These are phyloP conservation scores for Camelina neglecta DNA, from an alignment of 345 rosid species.

Conservation along the genomic window DNA sequence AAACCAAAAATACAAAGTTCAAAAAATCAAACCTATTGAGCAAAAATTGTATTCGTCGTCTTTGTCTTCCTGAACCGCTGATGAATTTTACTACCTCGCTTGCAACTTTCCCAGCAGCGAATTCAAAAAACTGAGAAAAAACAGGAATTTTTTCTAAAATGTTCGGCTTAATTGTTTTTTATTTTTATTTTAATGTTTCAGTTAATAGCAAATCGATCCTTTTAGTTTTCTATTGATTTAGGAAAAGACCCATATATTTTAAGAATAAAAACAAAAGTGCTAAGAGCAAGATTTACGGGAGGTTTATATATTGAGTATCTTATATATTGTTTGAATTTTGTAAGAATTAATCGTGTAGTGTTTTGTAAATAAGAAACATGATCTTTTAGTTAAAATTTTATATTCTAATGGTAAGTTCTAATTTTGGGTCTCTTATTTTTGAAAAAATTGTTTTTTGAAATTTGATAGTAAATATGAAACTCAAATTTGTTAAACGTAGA, in stretches of 20 bases:
- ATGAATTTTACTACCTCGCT: neutral
- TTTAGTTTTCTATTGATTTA: slow-evolving; percentile 4
- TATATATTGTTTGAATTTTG: too few relatives aligned
- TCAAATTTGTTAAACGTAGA: too few relatives aligned
- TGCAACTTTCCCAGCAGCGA: neutral
- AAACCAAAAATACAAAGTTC: neutral
- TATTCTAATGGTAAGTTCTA: too few relatives aligned
- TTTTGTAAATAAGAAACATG: too few relatives aligned
- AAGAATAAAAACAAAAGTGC: neutral
- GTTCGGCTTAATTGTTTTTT: neutral
- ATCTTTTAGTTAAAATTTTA: too few relatives aligned
- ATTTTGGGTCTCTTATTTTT: too few relatives aligned
- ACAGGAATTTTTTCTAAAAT: neutral
- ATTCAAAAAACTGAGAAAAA: neutral
- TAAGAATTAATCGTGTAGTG: too few relatives aligned
- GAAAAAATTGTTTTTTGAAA: too few relatives aligned
- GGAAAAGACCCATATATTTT: neutral
- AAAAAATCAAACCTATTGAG: slow-evolving; percentile 27
- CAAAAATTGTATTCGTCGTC: neutral
- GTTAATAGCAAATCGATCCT: slow-evolving; percentile 23
- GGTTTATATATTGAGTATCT: too few relatives aligned
- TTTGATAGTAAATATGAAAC: too few relatives aligned
- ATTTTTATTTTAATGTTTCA: neutral
- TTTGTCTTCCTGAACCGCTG: neutral
- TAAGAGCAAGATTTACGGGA: too few relatives aligned